phyloP scores from a whole-genome alignment of 106 monocot species.

The Dioscorea alata region DNA sequence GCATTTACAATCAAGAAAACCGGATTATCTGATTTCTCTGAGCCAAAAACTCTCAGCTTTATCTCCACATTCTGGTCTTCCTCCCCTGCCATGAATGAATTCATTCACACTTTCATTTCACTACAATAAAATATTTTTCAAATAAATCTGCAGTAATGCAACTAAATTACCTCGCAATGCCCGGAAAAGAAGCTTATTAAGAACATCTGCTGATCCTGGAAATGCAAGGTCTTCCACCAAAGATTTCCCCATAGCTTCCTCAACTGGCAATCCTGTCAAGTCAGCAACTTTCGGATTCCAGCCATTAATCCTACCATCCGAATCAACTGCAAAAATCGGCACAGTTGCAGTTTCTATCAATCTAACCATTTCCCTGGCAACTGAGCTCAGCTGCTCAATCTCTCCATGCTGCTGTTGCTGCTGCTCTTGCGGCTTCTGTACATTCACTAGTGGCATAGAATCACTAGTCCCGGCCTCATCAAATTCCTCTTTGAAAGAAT shows the following conservation, averaged over 20 bases:
- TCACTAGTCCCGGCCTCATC: conserved; percentile 23
- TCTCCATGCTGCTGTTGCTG: conserved; percentile 47
- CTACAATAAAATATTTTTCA: neutral
- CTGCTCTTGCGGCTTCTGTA: conserved; percentile 7
- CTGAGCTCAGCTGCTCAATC: conserved; percentile 84
- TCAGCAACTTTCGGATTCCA: conserved; percentile 92
- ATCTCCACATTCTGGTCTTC: conserved; percentile 94
- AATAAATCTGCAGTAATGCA: no score
- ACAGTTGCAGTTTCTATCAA: conserved; percentile 91
- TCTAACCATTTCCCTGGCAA: conserved; percentile 95
- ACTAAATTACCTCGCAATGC: conserved; percentile 55
- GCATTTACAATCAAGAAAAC: conserved; percentile 88
- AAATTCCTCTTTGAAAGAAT: conserved; percentile 59
- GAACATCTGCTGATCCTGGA: conserved; percentile 51
- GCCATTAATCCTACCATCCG: conserved; percentile 74
- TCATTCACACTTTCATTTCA: neutral
- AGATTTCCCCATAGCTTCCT: conserved; percentile 93
- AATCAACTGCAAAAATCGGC: conserved; percentile 87
- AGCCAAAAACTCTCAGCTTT: conserved; percentile 78
- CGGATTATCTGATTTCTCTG: conserved; percentile 40
- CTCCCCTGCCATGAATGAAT: conserved; percentile 50
- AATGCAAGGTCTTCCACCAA: conserved; percentile 75
- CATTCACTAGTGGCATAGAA: conserved; percentile 45
- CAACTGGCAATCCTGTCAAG: conserved; percentile 69
- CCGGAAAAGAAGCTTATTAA: conserved; percentile 58